Evolutionary conservation across 2,329 filamentous ascomycete genomes (phyloP), one percentile per base, ranked within the genome.

Genomic region (Aspergillus sp.): DNA sequence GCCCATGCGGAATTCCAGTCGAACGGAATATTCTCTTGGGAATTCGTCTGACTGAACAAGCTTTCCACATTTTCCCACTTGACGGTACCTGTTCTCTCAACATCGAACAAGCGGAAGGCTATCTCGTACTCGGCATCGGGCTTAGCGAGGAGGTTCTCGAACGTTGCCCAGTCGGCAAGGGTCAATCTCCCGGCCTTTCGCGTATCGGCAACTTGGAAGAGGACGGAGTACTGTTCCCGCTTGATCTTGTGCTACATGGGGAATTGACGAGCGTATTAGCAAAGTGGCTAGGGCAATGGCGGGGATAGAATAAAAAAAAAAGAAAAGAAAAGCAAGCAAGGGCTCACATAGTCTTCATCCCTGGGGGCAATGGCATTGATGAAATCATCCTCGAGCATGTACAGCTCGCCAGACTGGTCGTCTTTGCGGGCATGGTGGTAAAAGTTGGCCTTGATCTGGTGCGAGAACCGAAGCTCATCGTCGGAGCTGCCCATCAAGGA

Each of bases 121-220:
- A 98, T 95, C 71, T 97, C 90, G 73, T 98, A 98, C 74, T 98
- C 93, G 68, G 93, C 93, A 65, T 97, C 93, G 53, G 93, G 87
- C 73, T 96, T 97, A 58, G 80, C 79, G 50, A 98, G 83, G 54
- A 98, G 81, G 74, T 95, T 94, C 74, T 96, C 88, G 71, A 97
- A 98, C 55, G 86, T 85, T 42, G 81, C 83, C 90, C 91, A 98
- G 73, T 98, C 93, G 51, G 83, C 76, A 47, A 97, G 74, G 59
- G 75, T 86, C 58, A 98, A 77, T 59, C 80, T 84, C 54, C 90
- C 90, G 41, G 76, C 76, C 57, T 77, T 80, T 56, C 81, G 82
- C 60, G 88, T 83, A 70, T 98, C 93, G 60, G 93, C 93, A 49
- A 98, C 86, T 54, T 79, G 77, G 72, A 98, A 98, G 43, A 98